These are phyloP conservation scores for Colletotrichum melonis DNA, from an alignment of 2,329 filamentous ascomycete genomes.

Conservation along the genomic window DNA sequence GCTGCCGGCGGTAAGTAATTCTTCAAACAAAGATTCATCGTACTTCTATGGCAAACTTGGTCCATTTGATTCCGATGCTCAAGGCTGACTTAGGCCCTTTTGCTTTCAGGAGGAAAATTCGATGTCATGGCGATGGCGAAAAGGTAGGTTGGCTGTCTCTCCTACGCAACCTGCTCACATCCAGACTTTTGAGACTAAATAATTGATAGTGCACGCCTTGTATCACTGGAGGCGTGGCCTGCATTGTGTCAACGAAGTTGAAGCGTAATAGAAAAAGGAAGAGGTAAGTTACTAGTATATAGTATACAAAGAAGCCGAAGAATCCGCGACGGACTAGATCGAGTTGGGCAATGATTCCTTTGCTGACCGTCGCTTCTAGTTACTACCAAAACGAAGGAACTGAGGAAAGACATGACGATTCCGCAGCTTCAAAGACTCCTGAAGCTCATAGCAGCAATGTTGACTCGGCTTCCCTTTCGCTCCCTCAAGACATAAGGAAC, in stretches of 20 bases:
- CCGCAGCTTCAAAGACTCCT: not conserved
- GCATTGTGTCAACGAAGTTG: conserved; percentile 23
- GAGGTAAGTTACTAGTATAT: conserved; percentile 8
- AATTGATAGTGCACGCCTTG: conserved; percentile 21
- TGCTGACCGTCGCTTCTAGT: not conserved
- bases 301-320: too few species aligned
- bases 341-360: not conserved
- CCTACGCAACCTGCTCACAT: not conserved
- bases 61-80: too few species aligned
- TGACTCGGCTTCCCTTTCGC: not conserved
- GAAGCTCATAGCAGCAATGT: not conserved
- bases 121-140: conserved; percentile 30
- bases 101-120: conserved; percentile 18
- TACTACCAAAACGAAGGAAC: conserved; percentile 27
- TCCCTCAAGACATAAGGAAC: not conserved
- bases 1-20: conserved; percentile 23
- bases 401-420: conserved; percentile 8
- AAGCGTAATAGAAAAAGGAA: conserved; percentile 34
- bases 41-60: not conserved
- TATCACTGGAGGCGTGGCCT: conserved; percentile 4
- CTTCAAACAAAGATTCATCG: not conserved
- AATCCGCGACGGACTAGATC: too few species aligned
- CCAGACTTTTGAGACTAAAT: too few species aligned
- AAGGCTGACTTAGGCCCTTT: not conserved
- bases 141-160: conserved; percentile 5